Evolutionary conservation across 2,329 filamentous ascomycete genomes (phyloP).

Genomic region (Fusarium poae): DNA sequence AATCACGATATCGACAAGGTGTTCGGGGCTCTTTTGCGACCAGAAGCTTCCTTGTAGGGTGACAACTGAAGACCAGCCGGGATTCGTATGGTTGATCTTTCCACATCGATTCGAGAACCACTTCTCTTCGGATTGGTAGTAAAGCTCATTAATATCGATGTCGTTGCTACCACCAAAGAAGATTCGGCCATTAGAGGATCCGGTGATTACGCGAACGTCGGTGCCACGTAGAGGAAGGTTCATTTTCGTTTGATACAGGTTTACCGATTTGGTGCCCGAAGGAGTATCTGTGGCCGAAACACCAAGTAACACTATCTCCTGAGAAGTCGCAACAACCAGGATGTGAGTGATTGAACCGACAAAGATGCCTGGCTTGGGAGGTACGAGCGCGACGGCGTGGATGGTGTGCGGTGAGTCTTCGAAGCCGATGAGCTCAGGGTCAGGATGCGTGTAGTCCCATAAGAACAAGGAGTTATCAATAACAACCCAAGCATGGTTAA

Average conservation of each 20-base stretch:
- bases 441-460: constrained; percentile 97
- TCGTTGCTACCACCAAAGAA: constrained; percentile 88
- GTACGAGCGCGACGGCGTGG: constrained; percentile 88
- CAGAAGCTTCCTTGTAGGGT: constrained; percentile 64
- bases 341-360: constrained; percentile 87
- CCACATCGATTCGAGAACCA: constrained; percentile 94
- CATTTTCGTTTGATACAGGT: constrained; percentile 92
- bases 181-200: constrained; percentile 87
- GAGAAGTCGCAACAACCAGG: constrained; percentile 87
- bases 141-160: constrained; percentile 92
- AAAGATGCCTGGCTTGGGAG: constrained; percentile 89
- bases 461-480: constrained; percentile 97
- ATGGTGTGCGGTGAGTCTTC: constrained; percentile 92
- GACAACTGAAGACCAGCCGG: constrained; percentile 76
- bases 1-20: constrained; percentile 82
- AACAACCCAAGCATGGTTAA: constrained; percentile 94
- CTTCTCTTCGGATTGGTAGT: constrained; percentile 95
- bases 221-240: constrained; percentile 79
- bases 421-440: constrained; percentile 90
- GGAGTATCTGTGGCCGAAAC: constrained; percentile 76
- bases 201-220: constrained; percentile 82
- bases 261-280: constrained; percentile 78
- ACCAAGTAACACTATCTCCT: constrained; percentile 88
- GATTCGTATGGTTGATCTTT: constrained; percentile 88
- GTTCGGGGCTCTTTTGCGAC: constrained; percentile 67